Conservation (phyloP, 495 filamentous ascomycete species). For the Penicillium coprophilum region DNA sequence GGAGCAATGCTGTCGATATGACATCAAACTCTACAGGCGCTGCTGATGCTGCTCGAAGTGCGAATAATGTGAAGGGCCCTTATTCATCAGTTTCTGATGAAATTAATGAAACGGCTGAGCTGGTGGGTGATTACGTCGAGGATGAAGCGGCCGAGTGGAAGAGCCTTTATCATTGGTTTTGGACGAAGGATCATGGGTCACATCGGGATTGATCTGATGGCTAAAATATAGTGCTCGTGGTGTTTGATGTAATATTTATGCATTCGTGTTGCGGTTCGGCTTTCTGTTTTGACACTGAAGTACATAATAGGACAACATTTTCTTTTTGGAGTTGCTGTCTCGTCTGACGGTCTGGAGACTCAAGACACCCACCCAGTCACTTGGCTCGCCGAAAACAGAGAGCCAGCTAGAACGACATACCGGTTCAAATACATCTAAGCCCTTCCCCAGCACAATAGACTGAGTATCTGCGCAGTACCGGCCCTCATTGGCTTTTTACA, state of each 20-base stretch:
- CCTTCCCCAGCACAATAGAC: too few relatives aligned
- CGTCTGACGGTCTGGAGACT: too few relatives aligned
- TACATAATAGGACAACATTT: background rate
- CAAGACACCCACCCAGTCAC: too few relatives aligned
- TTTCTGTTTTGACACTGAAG: background rate
- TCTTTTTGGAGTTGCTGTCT: too few relatives aligned
- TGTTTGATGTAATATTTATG: background rate
- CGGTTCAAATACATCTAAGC: too few relatives aligned
- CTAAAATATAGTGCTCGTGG: background rate
- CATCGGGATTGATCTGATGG: conserved; percentile 13
- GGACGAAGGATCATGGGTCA: conserved; percentile 32
- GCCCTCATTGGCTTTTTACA: too few relatives aligned
- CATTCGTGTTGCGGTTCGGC: background rate
- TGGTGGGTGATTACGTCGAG: conserved; percentile 50
- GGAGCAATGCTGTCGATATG: conserved; percentile 37
- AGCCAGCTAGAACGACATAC: too few relatives aligned
- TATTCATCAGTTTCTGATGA: conserved; percentile 21
- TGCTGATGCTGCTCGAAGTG: conserved; percentile 5
- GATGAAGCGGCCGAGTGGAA: conserved; percentile 45
- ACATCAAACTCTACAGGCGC: conserved; percentile 26
- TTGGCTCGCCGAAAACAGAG: too few relatives aligned
- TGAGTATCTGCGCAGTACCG: too few relatives aligned
- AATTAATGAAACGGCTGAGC: conserved; percentile 47
- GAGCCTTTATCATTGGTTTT: conserved; percentile 50
- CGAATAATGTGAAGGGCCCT: conserved; percentile 19